Evolutionary conservation across 805 yeast genomes (phyloP), one percentile per base, ranked within the genome.

Genomic region (Vanderwaltozyma polyspora): DNA sequence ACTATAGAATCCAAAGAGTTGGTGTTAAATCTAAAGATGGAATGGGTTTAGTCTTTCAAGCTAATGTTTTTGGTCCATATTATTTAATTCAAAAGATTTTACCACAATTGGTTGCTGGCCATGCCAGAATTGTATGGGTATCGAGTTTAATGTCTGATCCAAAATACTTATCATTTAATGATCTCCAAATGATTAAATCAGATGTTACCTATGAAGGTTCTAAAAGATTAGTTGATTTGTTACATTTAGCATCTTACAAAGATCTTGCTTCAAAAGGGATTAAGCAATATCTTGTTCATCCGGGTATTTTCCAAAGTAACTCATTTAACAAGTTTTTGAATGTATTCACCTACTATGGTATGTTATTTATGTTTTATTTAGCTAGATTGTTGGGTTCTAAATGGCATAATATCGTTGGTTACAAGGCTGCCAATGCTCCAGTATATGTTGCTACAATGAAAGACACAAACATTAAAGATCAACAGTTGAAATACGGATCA

Each of bases 31-130:
- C 94, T 1, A 55, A 50, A 14, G 98, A 91, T 57, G 86, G 74
- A 0, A 46, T 89, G 65, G 96, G 97, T 1, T 62, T 81, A 21
- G 85, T 86, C 4, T 91, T 89, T 63, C 94, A 91, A 59, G 93
- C 91, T 5, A 91, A 91, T 52, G 95, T 89, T n/a, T 84, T 91
- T 60, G 95, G 94, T 0, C 97, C 97, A 2, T 87, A 82, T 62
- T 91, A 77, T 56, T 62, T 91, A 34, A 67, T 87, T 35, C 82
- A 80, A 45, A 76, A 72, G 42, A 59, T 89, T 15, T 55, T 66
- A 26, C 73, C 73, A 3, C 58, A 74, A 25, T 59, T 87, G n/a
- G 43, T 58, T 8, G 53, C 59, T 3, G 62, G 64, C 2, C 77
- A 79, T 4, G 86, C 91, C 1, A 69, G 70, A 36, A 64, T 86